These are phyloP conservation scores for Aspergillus mulundensis DNA, from an alignment of 495 filamentous ascomycete genomes.

Conservation along the genomic window DNA sequence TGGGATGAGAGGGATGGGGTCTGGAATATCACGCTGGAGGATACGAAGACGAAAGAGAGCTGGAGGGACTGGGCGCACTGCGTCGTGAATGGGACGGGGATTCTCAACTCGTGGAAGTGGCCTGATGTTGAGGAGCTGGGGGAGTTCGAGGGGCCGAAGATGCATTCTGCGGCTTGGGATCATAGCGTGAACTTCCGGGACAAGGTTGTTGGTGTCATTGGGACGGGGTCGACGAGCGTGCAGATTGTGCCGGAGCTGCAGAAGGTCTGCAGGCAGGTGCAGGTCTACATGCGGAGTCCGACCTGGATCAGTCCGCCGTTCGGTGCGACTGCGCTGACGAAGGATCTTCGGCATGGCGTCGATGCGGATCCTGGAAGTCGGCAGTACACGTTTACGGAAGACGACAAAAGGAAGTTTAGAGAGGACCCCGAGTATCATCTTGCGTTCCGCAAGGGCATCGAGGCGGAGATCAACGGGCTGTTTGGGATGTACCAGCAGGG, in stretches of 20 bases:
- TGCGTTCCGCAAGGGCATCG: background rate
- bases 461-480: background rate
- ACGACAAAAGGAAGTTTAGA: background rate
- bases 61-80: conserved; percentile 31
- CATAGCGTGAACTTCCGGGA: conserved; percentile 26
- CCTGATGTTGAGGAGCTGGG: conserved; percentile 36
- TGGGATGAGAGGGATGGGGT: conserved; percentile 22
- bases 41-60: conserved; percentile 18
- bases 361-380: background rate
- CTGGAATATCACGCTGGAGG: conserved; percentile 9
- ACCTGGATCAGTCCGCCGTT: conserved; percentile 42
- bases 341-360: background rate
- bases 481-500: background rate
- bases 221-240: conserved; percentile 45
- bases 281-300: conserved; percentile 51
- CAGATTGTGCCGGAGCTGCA: conserved; percentile 33
- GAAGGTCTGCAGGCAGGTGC: conserved; percentile 43
- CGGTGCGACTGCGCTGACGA: background rate
- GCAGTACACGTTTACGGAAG: background rate
- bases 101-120: conserved; percentile 35
- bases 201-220: conserved; percentile 48
- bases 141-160: conserved; percentile 39
- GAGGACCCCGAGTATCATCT: background rate
- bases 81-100: conserved; percentile 46
- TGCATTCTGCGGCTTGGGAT: conserved; percentile 49